A percentile compares a stretch with the other conserved stretches of the same genome.
These are phyloP conservation scores for Solanum microdontum DNA, from an alignment of 257 asterid species.

Conservation along the genomic window DNA sequence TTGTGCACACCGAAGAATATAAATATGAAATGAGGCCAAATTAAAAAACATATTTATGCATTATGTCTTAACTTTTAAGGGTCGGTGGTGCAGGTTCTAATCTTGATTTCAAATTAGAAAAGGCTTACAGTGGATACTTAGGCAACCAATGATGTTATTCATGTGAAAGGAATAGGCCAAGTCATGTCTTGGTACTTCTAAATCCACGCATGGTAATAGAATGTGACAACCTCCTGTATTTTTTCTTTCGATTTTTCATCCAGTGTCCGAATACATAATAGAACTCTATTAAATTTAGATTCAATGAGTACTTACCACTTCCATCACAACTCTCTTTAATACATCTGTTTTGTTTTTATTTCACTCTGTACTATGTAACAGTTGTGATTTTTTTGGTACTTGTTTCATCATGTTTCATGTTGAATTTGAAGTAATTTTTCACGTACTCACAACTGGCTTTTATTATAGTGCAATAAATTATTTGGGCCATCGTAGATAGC, in stretches of 20 bases:
- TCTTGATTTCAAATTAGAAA: not conserved
- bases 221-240: not conserved
- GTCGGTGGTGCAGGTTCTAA: not conserved
- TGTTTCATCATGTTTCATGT: not conserved
- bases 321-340: not conserved
- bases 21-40: too few species aligned
- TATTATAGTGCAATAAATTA: not conserved
- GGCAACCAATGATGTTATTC: not conserved
- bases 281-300: not conserved
- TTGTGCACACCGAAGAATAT: too few species aligned
- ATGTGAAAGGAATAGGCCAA: not conserved
- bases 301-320: not conserved
- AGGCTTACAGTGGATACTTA: not conserved
- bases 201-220: not conserved
- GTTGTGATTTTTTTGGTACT: not conserved
- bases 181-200: not conserved
- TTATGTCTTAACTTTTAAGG: not conserved
- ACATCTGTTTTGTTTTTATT: not conserved
- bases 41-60: too few species aligned
- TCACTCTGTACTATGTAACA: not conserved
- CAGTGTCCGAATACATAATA: not conserved
- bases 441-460: not conserved
- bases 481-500: not conserved
- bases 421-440: not conserved
- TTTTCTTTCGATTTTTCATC: not conserved